Evolutionary conservation across 805 yeast species (phyloP), one percentile per base, ranked within the genome.

Genomic region (Starmerella stigmatis): DNA sequence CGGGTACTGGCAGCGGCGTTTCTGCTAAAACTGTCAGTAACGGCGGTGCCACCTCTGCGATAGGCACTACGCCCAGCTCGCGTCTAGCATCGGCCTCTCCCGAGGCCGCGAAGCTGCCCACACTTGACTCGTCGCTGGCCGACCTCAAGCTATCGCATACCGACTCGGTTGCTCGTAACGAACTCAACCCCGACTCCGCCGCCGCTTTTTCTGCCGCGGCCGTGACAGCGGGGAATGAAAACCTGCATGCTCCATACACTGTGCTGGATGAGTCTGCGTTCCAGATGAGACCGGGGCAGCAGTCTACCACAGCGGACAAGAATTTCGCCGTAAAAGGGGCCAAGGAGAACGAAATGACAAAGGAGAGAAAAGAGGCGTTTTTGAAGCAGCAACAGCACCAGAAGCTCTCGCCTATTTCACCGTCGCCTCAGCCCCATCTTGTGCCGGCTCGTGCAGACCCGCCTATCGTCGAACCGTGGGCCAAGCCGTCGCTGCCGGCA

Each of bases 401-500:
- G 26, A 8, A 23, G 26, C 10, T 11, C 26, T 9, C 26, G 26
- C 26, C 8, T 3, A 8, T 11, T 11, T 8, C 26, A 11, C 46
- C 13, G 39, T 28, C 32, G 43, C 43, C 22, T 13, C 52, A 22
- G 42, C 19, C 43, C 44, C 49, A 55, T 17, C 20, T 8, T 10
- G 20, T 12, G 20, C 33, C 28, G 6, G 10, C 17, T 8, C 27
- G 15, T 10, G 50, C 58, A 3, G 45, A 44, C 8, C 43, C 35
- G 13, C 51, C 58, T 5, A 19, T 40, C 8, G 17, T 40, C 11
- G 55, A 43, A 10, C 51, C 58, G 8, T 50, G 55, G 48, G 46
- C 47, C 37, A 53, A 49, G 43, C 45, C 60, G 10, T 44, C 49
- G 15, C 28, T 45, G 20, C 41, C 37, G 25, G 9, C 48, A 5